Percentiles rank a stretch among this genome's conserved stretches.
phyloP scores from a whole-genome alignment of 2,329 filamentous ascomycete species.

The Pseudogymnoascus sp. region DNA sequence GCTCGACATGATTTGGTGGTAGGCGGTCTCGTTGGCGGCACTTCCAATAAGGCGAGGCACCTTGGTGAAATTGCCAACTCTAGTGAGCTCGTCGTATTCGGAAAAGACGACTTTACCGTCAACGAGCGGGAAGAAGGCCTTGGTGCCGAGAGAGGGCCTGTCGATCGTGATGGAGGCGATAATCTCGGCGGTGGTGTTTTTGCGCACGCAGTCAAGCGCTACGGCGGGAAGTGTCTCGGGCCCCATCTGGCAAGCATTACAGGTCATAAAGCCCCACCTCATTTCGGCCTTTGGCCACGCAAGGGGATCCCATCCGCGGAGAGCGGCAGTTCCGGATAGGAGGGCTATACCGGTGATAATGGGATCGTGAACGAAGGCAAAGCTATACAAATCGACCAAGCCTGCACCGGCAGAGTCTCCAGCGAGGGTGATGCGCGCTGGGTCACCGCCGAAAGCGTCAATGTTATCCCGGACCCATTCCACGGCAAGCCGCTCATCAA shows the following conservation, averaged over 20 bases:
- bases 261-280: conserved; percentile 10
- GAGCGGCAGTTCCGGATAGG: conserved; percentile 17
- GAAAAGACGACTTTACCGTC: conserved; percentile 13
- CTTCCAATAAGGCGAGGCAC: conserved; percentile 14
- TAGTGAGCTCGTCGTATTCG: conserved; percentile 10
- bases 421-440: conserved; percentile 44
- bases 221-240: conserved; percentile 10
- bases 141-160: background rate
- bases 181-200: conserved; percentile 12
- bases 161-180: conserved; percentile 7
- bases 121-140: background rate
- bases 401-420: conserved; percentile 50
- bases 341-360: conserved; percentile 23
- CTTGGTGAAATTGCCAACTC: conserved; percentile 4
- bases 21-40: conserved; percentile 11
- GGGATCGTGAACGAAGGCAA: conserved; percentile 26
- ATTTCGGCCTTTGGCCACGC: conserved; percentile 11
- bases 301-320: background rate
- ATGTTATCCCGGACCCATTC: conserved; percentile 55
- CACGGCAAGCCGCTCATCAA: conserved; percentile 52
- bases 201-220: conserved; percentile 10
- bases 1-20: background rate
- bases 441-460: conserved; percentile 51
- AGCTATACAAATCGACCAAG: conserved; percentile 35
- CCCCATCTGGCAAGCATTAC: conserved; percentile 7